These are phyloP conservation scores for Pseudopithomyces maydicus DNA, from an alignment of 2,329 filamentous ascomycete species.

Conservation along the genomic window DNA sequence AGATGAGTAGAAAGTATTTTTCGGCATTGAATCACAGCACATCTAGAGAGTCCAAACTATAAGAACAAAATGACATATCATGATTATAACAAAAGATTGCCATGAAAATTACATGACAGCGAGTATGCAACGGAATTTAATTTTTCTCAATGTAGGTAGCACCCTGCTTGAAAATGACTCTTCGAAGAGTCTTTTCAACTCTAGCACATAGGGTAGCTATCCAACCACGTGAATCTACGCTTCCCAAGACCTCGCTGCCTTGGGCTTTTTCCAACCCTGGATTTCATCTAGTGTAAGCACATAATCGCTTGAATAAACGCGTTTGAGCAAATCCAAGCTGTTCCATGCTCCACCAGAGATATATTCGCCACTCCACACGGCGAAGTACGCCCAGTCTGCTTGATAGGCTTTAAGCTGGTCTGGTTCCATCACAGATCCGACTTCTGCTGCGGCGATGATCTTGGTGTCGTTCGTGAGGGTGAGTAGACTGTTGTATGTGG, in stretches of 20 bases:
- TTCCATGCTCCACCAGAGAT: constrained; percentile 52
- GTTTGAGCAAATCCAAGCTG: constrained; percentile 46
- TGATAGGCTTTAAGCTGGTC: constrained; percentile 50
- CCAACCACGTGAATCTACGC: neutral
- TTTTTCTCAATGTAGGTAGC: too few species aligned
- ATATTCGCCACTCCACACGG: constrained; percentile 53
- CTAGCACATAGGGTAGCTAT: too few species aligned
- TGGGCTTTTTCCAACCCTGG: constrained; percentile 27
- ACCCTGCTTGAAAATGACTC: too few species aligned
- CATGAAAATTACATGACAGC: too few species aligned
- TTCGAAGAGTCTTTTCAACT: too few species aligned
- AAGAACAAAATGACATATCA: too few species aligned
- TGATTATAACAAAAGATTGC: too few species aligned
- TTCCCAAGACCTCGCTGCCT: neutral
- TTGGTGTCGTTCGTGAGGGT: constrained; percentile 53
- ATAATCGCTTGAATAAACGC: constrained; percentile 36
- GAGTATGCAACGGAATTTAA: too few species aligned
- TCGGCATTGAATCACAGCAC: too few species aligned
- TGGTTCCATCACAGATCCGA: constrained; percentile 54
- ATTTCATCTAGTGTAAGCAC: constrained; percentile 36
- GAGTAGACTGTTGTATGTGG: constrained; percentile 52
- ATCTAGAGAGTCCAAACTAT: too few species aligned
- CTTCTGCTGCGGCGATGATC: constrained; percentile 55
- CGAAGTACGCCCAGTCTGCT: constrained; percentile 56
- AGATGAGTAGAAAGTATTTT: too few species aligned